phyloP scores from a whole-genome alignment of 331 rosid genomes.

The Pyracantha coccinea region DNA sequence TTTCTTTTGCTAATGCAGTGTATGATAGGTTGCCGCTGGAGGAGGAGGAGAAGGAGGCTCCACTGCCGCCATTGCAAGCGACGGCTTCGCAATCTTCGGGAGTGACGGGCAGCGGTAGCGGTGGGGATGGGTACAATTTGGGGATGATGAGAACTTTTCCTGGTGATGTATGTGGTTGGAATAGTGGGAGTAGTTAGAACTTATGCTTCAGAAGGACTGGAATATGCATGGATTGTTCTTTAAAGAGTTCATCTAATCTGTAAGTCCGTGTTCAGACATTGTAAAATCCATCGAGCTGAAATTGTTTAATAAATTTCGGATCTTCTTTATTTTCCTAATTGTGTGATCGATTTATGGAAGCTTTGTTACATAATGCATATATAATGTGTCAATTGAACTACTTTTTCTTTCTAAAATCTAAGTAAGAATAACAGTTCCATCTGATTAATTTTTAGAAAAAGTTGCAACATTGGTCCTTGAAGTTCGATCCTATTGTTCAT shows the following conservation, averaged over 20 bases:
- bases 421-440: neutral
- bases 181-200: neutral
- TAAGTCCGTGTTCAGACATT: neutral
- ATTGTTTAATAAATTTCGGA: neutral
- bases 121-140: constrained; percentile 12
- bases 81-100: constrained; percentile 14
- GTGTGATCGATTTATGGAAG: neutral
- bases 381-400: neutral
- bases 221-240: neutral
- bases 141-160: constrained; percentile 4
- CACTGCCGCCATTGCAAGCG: neutral
- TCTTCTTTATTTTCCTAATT: neutral
- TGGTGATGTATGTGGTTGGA: constrained; percentile 23
- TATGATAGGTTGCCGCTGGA: constrained; percentile 33
- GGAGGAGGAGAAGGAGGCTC: constrained; percentile 9
- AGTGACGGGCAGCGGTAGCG: constrained; percentile 12
- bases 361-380: neutral
- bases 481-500: neutral
- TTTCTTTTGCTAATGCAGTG: constrained; percentile 28
- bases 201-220: neutral
- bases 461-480: neutral
- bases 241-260: neutral
- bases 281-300: neutral
- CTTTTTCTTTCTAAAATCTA: neutral
- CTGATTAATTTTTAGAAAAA: neutral